Base-by-base conservation (phyloP, 2,329 filamentous ascomycete genomes). In the Grosmannia huntii region DNA sequence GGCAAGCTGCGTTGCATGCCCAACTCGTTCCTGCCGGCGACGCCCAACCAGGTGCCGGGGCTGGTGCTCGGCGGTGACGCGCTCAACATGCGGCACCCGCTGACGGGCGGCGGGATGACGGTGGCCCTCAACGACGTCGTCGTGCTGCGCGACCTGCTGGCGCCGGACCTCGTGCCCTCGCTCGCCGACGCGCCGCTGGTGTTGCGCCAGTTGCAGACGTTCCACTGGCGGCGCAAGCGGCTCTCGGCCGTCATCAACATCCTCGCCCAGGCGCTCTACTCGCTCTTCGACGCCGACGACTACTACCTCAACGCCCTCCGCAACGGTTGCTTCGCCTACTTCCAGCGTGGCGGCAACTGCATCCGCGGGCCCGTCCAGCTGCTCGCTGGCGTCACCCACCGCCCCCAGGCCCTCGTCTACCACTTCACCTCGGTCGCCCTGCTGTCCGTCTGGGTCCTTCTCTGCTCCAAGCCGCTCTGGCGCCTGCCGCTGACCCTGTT, bases 71-170 rank as follows among this genome's bases (percentile, higher is more conserved):
- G 68, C 80, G 94, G 94, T 60, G 94, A 99, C 69, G 92, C 94
- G 16, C 86, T 95, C 79, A 99, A 99, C 76, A 99, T 99, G 94
- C 88, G 94, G n/a, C 94, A 99, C 73, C 94, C 94, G 1, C 79
- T 99, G 14, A 99, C 94, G 0, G 94, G 94, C 57, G 94, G 94
- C 64, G 94, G 94, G 65, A 99, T 99, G 94, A 97, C 92, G 0
- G 94, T 97, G 1, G 94, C 90, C 1, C 87, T 99, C 71, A 95
- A 92, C 73, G 94, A 99, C 68, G 91, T 89, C 1, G 80, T 94
- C 12, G 72, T 95, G 1, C 79, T 99, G 28, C 76, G 86, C 0
- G 79, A 86, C 10, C 76, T 96, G 25, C 81, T 99, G 1, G 77
- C 82, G 44, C 90, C 90, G 0, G 73, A 79, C 46, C 72, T 74